Conservation (phyloP, 2,329 filamentous ascomycete genomes). For the Periconia macrospinosa region DNA sequence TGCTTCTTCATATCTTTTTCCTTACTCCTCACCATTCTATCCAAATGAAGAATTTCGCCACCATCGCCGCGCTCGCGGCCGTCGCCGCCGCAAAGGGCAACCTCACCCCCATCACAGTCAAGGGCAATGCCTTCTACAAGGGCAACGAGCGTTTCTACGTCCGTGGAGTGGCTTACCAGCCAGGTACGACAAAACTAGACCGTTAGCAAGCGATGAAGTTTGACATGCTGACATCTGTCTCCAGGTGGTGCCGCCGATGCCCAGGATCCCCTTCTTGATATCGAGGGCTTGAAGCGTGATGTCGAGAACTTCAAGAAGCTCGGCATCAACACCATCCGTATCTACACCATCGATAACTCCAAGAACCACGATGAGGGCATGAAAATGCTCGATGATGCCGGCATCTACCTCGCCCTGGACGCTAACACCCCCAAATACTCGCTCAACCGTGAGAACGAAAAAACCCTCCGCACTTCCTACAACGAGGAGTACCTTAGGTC, state of each 20-base stretch:
- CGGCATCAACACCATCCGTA: conserved; percentile 86
- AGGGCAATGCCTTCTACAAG: conserved; percentile 67
- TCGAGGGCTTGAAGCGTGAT: conserved; percentile 71
- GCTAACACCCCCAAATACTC: conserved; percentile 89
- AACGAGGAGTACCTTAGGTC: conserved; percentile 83
- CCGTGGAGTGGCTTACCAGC: conserved; percentile 67
- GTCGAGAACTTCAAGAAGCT: conserved; percentile 80
- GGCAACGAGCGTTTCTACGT: conserved; percentile 63
- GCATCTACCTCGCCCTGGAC: conserved; percentile 89
- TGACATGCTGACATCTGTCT: conserved; percentile 11
- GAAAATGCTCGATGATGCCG: conserved; percentile 75
- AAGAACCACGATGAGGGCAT: conserved; percentile 82
- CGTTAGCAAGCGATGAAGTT: neutral
- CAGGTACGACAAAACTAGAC: conserved; percentile 47
- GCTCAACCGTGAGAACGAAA: conserved; percentile 73
- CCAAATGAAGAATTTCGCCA: conserved; percentile 34
- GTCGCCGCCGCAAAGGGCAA: conserved; percentile 35
- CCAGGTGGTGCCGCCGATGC: conserved; percentile 45
- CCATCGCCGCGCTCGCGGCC: conserved; percentile 29
- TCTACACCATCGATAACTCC: conserved; percentile 91
- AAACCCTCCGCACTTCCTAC: conserved; percentile 65
- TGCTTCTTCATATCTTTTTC: conserved; percentile 12
- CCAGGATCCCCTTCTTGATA: conserved; percentile 75
- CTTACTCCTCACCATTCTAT: conserved; percentile 1
- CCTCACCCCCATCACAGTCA: conserved; percentile 58